Percentiles rank a stretch among this genome's conserved stretches.
Conservation (phyloP, 2,329 filamentous ascomycete species). For the Colletotrichum destructivum region DNA sequence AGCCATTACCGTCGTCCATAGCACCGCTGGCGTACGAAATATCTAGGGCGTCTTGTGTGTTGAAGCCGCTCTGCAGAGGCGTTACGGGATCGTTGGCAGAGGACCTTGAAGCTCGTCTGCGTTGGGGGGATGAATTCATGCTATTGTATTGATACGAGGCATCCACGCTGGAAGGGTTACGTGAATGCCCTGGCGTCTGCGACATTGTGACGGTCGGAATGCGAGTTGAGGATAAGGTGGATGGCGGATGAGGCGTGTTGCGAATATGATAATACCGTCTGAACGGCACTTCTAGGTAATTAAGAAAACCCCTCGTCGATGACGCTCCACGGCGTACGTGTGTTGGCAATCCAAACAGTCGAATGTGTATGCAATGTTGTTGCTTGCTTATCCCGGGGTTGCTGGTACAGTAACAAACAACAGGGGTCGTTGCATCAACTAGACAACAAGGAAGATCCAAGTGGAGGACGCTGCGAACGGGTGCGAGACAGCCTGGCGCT, state of each 20-base stretch:
- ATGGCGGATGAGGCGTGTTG: not conserved
- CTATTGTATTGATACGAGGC: slow-evolving; percentile 53
- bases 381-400: slow-evolving; percentile 39
- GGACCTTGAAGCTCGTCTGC: slow-evolving; percentile 66
- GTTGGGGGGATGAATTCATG: slow-evolving; percentile 60
- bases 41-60: slow-evolving; percentile 64
- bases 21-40: slow-evolving; percentile 62
- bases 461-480: slow-evolving; percentile 19
- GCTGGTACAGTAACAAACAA: slow-evolving; percentile 43
- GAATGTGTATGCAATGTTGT: slow-evolving; percentile 29
- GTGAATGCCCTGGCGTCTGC: slow-evolving; percentile 72
- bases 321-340: slow-evolving; percentile 25
- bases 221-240: slow-evolving; percentile 2
- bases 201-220: slow-evolving; percentile 55
- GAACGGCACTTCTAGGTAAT: slow-evolving; percentile 5
- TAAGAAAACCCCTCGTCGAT: slow-evolving; percentile 15
- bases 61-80: slow-evolving; percentile 64
- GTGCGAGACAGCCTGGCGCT: not conserved
- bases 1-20: slow-evolving; percentile 65
- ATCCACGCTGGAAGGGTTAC: slow-evolving; percentile 70
- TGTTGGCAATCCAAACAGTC: slow-evolving; percentile 20
- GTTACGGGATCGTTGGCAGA: slow-evolving; percentile 66
- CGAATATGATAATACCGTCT: slow-evolving; percentile 11
- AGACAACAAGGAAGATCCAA: slow-evolving; percentile 34
- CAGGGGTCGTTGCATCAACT: slow-evolving; percentile 45